Evolutionary conservation across 441 rosid species (phyloP), one percentile per base, ranked within the genome.

Genomic region (Bruguiera hainesii): DNA sequence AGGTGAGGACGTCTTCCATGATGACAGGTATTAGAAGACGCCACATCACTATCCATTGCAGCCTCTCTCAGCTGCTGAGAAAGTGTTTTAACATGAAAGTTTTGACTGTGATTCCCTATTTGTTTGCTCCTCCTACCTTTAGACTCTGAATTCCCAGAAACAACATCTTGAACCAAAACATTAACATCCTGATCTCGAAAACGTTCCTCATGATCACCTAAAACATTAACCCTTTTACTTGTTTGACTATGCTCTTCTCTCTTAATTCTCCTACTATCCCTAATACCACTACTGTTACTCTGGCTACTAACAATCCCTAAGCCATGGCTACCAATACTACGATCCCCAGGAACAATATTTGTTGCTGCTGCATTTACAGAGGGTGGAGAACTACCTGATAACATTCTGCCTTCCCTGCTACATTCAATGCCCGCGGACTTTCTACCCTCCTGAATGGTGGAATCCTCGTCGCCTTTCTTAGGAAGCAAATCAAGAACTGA

Each of bases 401-500:
- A 66, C 80, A 89, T 87, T 80, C 87, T 83, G 68, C 89, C 71
- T 59, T 81, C 83, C 76, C 75, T 82, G 25, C 78, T 83, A 59
- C 77, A 71, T 51, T 88, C 91, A 11, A 61, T 67, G 42, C 88
- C 97, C 56, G 82, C 76, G 0, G 97, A 89, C 74, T 80, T 74
- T 65, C 92, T 84, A 67, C 87, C 88, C 73, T 84, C 91, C 48
- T 37, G 79, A 60, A 82, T 60, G 29, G 61, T 21, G 7, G 69
- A 78, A 76, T 79, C 83, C 57, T 60, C 67, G 8, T 83, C 87
- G 0, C 85, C 90, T 76, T 85, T 85, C 84, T 77, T 84, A 4
- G 89, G 81, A 77, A 87, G 96, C 72, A 89, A 67, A 83, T 90
- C 96, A 19, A 82, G 79, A 33, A 88, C 73, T 1, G 98, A 89